phyloP scores from a whole-genome alignment of 306 rosid genomes.

The Ochetophila trinervis region DNA sequence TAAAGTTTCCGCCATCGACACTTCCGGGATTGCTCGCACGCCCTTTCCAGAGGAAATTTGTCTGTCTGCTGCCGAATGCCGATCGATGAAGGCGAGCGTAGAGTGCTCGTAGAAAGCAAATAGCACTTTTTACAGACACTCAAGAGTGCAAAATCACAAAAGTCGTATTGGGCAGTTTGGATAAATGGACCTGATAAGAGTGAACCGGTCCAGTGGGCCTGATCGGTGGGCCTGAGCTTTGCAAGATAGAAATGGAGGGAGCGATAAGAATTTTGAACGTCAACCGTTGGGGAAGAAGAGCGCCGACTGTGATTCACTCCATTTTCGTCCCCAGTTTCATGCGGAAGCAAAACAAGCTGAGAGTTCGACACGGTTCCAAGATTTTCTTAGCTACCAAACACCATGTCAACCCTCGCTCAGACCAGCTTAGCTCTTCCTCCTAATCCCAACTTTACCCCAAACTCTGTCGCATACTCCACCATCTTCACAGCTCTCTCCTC shows the following conservation, averaged over 20 bases:
- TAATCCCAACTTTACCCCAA: conserved; percentile 11
- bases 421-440: conserved; percentile 26
- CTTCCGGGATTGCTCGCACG: not conserved
- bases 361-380: no score
- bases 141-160: no score
- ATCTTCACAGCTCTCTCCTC: conserved; percentile 42
- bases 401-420: conserved; percentile 34
- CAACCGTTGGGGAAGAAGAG: not conserved
- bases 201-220: no score
- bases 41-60: not conserved
- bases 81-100: not conserved
- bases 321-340: no score
- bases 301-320: not conserved
- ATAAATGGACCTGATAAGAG: no score
- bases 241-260: not conserved
- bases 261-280: not conserved
- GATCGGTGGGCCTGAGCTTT: no score
- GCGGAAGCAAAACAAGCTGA: no score
- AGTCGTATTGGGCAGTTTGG: no score
- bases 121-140: not conserved
- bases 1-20: conserved; percentile 41
- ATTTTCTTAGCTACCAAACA: conserved; percentile 4
- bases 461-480: conserved; percentile 21
- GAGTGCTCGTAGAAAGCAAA: not conserved
- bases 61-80: not conserved